phyloP scores from a whole-genome alignment of 768 basidiomycete species.

The Naganishia antarctica region DNA sequence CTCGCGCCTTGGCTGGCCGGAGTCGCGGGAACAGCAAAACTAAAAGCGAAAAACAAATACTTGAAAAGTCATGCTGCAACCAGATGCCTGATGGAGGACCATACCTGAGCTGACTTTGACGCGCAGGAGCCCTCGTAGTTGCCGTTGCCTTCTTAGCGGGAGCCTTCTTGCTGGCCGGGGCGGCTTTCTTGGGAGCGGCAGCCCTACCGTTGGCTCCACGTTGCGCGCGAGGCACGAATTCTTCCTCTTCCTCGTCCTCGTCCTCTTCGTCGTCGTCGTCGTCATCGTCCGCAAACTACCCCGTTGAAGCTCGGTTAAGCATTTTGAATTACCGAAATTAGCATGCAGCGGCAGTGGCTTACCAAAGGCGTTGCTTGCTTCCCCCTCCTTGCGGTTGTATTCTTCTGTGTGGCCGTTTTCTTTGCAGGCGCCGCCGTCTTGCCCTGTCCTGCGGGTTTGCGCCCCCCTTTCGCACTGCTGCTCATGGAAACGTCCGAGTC shows the following conservation, averaged over 20 bases:
- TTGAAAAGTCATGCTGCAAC: background rate
- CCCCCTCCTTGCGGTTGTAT: constrained; percentile 39
- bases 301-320: too few relatives aligned
- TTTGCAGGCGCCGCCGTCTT: constrained; percentile 51
- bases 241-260: constrained; percentile 40
- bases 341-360: constrained; percentile 10
- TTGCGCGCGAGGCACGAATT: constrained; percentile 38
- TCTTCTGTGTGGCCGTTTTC: constrained; percentile 36
- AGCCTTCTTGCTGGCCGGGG: constrained; percentile 43
- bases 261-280: constrained; percentile 38
- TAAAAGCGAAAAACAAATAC: background rate
- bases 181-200: constrained; percentile 25
- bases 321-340: too few relatives aligned
- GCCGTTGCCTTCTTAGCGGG: constrained; percentile 56
- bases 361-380: constrained; percentile 44
- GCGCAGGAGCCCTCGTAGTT: constrained; percentile 54
- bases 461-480: constrained; percentile 50
- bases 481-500: constrained; percentile 18
- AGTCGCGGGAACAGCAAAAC: constrained; percentile 20
- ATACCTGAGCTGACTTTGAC: constrained; percentile 32
- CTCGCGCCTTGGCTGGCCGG: constrained; percentile 1
- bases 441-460: constrained; percentile 71
- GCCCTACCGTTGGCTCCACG: constrained; percentile 31
- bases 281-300: constrained; percentile 37
- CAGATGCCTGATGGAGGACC: background rate